Percentiles rank a stretch among this genome's conserved stretches.
phyloP scores from a whole-genome alignment of 2,329 filamentous ascomycete genomes.

The Fusarium secorum region DNA sequence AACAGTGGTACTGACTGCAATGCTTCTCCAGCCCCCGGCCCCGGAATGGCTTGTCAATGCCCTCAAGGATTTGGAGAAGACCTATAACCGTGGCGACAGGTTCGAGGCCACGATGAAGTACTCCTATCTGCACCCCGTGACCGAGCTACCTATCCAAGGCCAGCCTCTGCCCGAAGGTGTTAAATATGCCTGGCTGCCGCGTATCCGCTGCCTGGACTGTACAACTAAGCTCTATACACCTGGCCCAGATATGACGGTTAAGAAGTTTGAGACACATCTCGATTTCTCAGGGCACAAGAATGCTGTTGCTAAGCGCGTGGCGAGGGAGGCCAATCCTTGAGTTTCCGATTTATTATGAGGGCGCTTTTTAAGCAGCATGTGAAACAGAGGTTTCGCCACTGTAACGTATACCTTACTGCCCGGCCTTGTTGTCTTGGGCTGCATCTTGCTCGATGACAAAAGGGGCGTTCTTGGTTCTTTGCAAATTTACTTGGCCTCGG shows the following conservation, averaged over 20 bases:
- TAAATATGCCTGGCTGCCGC: conserved; percentile 83
- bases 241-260: conserved; percentile 82
- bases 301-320: conserved; percentile 59
- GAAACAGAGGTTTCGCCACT: not conserved
- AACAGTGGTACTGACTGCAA: conserved; percentile 29
- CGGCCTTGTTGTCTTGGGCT: conserved; percentile 1
- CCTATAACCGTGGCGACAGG: conserved; percentile 76
- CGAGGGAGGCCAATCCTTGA: conserved; percentile 33
- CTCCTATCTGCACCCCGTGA: conserved; percentile 77
- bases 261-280: conserved; percentile 92
- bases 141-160: conserved; percentile 68
- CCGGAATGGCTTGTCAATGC: conserved; percentile 85
- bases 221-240: conserved; percentile 94
- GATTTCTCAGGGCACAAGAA: conserved; percentile 83
- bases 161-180: conserved; percentile 67
- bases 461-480: conserved; percentile 22
- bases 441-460: conserved; percentile 24
- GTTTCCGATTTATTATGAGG: not conserved
- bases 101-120: conserved; percentile 95
- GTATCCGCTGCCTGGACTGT: conserved; percentile 92
- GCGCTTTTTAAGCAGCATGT: not conserved
- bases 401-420: not conserved
- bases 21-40: conserved; percentile 71
- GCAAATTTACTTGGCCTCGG: conserved; percentile 3
- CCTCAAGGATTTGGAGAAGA: conserved; percentile 72